Evolutionary conservation across 2,329 filamentous ascomycete species (phyloP).

Genomic region (Fusarium pilosicola): DNA sequence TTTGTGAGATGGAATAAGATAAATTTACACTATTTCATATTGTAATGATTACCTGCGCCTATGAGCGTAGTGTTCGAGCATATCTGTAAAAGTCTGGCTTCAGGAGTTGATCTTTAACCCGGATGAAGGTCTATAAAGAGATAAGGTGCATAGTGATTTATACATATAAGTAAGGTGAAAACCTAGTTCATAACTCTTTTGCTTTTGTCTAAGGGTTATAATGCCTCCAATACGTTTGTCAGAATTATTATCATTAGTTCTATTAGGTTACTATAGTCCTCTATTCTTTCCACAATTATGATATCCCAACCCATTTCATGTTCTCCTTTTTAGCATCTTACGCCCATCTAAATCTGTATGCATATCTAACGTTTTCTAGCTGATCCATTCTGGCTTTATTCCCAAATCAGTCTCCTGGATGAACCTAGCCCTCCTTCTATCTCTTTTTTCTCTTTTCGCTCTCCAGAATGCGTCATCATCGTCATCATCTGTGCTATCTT

Average conservation of each 20-base stretch:
- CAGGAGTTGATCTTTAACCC: not conserved
- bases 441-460: conserved; percentile 17
- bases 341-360: not conserved
- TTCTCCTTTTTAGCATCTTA: not conserved
- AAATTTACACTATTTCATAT: not conserved
- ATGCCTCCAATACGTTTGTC: not conserved
- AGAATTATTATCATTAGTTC: not conserved
- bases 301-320: not conserved
- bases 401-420: conserved; percentile 13
- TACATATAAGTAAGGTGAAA: not conserved
- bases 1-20: not conserved
- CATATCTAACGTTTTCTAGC: not conserved
- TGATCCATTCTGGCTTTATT: conserved; percentile 9
- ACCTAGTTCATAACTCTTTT: not conserved
- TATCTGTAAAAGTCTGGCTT: not conserved
- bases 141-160: too few species aligned
- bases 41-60: not conserved
- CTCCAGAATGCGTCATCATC: conserved; percentile 25
- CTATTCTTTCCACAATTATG: not conserved
- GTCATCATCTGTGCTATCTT: conserved; percentile 9
- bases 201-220: not conserved
- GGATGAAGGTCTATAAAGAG: not conserved
- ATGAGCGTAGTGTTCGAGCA: not conserved
- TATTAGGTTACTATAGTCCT: not conserved
- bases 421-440: conserved; percentile 25